Conservation (phyloP, 2,329 filamentous ascomycete genomes). For the Monosporascus sp. region DNA sequence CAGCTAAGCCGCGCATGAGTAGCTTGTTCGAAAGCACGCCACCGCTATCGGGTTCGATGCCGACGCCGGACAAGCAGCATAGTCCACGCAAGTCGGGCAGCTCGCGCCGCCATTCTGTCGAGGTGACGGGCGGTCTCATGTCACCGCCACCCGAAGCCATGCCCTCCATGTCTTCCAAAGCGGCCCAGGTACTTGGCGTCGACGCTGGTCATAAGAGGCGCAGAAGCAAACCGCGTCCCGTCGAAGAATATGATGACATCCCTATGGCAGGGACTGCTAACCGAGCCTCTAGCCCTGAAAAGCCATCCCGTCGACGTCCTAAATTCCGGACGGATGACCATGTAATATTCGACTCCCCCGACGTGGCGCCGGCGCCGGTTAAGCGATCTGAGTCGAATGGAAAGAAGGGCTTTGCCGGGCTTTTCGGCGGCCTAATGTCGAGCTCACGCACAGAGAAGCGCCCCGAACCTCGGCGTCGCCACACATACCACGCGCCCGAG, state of each 20-base stretch:
- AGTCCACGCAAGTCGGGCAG: conserved; percentile 47
- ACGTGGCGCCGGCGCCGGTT: conserved; percentile 45
- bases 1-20: conserved; percentile 51
- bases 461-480: conserved; percentile 43
- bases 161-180: conserved; percentile 65
- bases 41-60: conserved; percentile 63
- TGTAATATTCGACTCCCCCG: conserved; percentile 49
- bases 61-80: conserved; percentile 59
- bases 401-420: conserved; percentile 55
- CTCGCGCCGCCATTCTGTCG: conserved; percentile 65
- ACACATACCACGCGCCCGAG: conserved; percentile 45
- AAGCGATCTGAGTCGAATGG: conserved; percentile 58
- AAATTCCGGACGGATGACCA: conserved; percentile 54
- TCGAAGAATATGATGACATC: conserved; percentile 44
- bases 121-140: conserved; percentile 58
- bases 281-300: conserved; percentile 38
- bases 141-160: conserved; percentile 69
- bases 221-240: conserved; percentile 33
- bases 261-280: conserved; percentile 42
- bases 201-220: conserved; percentile 28
- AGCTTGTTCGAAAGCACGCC: conserved; percentile 66
- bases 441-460: conserved; percentile 39
- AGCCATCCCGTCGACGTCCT: conserved; percentile 37
- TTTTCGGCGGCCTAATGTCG: conserved; percentile 56
- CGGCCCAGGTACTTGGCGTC: conserved; percentile 68